Conservation (phyloP, 768 basidiomycete genomes). For the Butyriboletus loyo region DNA sequence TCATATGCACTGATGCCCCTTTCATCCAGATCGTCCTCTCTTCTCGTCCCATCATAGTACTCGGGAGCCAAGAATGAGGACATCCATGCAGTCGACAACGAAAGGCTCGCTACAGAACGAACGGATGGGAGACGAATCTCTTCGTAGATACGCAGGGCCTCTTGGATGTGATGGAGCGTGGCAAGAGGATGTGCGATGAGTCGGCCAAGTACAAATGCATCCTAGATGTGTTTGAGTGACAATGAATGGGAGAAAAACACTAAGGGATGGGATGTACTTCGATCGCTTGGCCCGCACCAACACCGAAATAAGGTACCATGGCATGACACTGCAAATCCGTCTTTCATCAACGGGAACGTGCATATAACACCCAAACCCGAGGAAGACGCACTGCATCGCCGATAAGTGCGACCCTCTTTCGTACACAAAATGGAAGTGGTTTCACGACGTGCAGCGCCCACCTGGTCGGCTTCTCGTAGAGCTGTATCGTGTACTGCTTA, state of each 20-base stretch:
- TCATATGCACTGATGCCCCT: conserved; percentile 7
- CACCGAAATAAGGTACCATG: conserved; percentile 24
- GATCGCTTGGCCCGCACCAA: conserved; percentile 29
- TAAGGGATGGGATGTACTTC: conserved; percentile 7
- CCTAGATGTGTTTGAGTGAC: background rate
- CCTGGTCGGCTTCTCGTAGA: conserved; percentile 34
- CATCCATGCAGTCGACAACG: conserved; percentile 20
- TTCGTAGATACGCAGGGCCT: conserved; percentile 8
- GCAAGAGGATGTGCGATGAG: conserved; percentile 17
- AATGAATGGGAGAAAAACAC: background rate
- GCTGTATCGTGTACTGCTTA: conserved; percentile 18
- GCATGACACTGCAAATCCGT: conserved; percentile 17
- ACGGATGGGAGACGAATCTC: conserved; percentile 14
- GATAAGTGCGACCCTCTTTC: conserved; percentile 41
- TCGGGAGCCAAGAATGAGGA: conserved; percentile 15
- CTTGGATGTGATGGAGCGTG: background rate
- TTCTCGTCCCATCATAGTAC: conserved; percentile 22
- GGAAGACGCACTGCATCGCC: conserved; percentile 45
- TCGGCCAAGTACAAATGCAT: conserved; percentile 20
- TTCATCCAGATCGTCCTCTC: conserved; percentile 6
- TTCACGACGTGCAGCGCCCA: conserved; percentile 47
- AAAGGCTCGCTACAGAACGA: conserved; percentile 8
- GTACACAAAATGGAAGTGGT: conserved; percentile 38
- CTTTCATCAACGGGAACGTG: background rate
- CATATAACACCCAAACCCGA: background rate